These are phyloP conservation scores for Saccharomyces hybrid DNA, from an alignment of 1,139 yeast genomes.

Conservation along the genomic window DNA sequence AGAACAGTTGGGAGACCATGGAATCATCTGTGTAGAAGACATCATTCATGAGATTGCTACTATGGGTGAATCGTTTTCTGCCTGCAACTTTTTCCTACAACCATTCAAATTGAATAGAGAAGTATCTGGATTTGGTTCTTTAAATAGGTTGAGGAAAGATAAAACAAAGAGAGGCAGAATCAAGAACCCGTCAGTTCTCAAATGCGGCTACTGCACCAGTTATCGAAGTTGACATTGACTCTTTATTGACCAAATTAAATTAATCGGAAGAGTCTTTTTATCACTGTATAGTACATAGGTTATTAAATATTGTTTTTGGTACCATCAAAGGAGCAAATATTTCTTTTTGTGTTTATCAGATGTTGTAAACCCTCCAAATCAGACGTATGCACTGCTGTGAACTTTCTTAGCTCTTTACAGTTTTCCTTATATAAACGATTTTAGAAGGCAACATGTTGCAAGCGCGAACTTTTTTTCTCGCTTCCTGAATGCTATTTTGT, in stretches of 20 bases:
- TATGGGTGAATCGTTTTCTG: slow-evolving; percentile 56
- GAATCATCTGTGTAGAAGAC: slow-evolving; percentile 73
- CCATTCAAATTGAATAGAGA: slow-evolving; percentile 68
- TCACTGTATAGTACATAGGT: slow-evolving; percentile 4
- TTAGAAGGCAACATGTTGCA: neutral
- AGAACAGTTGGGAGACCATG: slow-evolving; percentile 60
- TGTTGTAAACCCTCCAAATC: neutral
- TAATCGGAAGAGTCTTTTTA: slow-evolving; percentile 21
- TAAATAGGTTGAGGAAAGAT: slow-evolving; percentile 36
- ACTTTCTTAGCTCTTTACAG: neutral
- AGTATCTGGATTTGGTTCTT: slow-evolving; percentile 59
- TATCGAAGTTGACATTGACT: slow-evolving; percentile 62
- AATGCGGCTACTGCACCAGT: slow-evolving; percentile 59
- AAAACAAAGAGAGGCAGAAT: slow-evolving; percentile 37
- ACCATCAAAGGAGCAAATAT: neutral
- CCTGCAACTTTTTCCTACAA: slow-evolving; percentile 51
- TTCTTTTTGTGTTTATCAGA: neutral
- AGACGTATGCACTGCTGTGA: neutral
- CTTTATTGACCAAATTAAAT: slow-evolving; percentile 55
- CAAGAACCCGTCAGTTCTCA: slow-evolving; percentile 37
- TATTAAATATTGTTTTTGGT: neutral
- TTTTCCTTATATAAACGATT: neutral
- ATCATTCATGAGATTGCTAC: slow-evolving; percentile 60
- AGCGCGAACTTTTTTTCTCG: neutral
- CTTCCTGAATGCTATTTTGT: neutral